Evolutionary conservation across 441 rosid genomes (phyloP).

Genomic region (Dalechampia spathulata): DNA sequence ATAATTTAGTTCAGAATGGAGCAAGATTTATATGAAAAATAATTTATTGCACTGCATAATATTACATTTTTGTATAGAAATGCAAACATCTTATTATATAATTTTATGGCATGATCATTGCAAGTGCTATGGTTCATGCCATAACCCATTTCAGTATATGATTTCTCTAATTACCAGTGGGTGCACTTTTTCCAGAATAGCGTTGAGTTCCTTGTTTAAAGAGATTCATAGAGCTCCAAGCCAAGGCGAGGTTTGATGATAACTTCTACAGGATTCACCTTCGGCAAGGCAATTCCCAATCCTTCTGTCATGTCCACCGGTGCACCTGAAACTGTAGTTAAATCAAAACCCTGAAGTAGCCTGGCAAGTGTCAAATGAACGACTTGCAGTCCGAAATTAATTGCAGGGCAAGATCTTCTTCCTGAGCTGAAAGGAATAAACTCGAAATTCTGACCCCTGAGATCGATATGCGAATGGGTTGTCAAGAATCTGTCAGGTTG

Average conservation of each 20-base stretch:
- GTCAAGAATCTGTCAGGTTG: constrained; percentile 39
- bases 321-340: not conserved
- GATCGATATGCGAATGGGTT: constrained; percentile 12
- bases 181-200: too few species aligned
- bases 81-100: too few species aligned
- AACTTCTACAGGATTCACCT: constrained; percentile 38
- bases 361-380: constrained; percentile 29
- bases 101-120: too few species aligned
- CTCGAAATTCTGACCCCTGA: constrained; percentile 26
- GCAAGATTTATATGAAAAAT: too few species aligned
- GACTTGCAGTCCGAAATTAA: constrained; percentile 22
- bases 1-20: too few species aligned
- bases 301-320: constrained; percentile 41
- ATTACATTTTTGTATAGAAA: too few species aligned
- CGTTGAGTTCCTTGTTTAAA: not conserved
- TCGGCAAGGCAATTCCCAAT: constrained; percentile 43
- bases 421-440: constrained; percentile 40
- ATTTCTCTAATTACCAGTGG: too few species aligned
- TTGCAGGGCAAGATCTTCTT: constrained; percentile 43
- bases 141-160: too few species aligned
- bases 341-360: constrained; percentile 38
- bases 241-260: constrained; percentile 38
- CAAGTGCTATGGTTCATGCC: too few species aligned
- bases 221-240: constrained; percentile 6
- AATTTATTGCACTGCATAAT: too few species aligned